Evolutionary conservation across 139 green algal genomes (phyloP).

Genomic region (Nannochloris sp.): DNA sequence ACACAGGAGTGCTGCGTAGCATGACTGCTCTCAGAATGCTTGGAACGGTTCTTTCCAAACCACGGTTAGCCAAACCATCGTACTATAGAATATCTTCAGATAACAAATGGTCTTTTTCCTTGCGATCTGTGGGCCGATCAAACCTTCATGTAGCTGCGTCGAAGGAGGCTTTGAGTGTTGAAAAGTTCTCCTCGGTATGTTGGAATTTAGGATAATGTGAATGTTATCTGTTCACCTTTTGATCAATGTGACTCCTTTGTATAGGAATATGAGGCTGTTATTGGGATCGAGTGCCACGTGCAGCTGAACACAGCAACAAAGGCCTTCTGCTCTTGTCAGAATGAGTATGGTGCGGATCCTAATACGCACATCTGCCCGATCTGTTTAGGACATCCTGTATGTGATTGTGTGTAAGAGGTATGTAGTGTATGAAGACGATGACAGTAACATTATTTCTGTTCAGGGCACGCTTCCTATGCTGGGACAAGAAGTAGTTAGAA

Average conservation of each 20-base stretch:
- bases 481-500: slow-evolving; percentile 60
- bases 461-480: slow-evolving; percentile 82
- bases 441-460: neutral
- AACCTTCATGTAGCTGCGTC: no score
- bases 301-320: slow-evolving; percentile 92
- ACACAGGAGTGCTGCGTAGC: no score
- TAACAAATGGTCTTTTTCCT: no score
- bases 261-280: slow-evolving; percentile 76
- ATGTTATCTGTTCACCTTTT: neutral
- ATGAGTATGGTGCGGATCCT: slow-evolving; percentile 73
- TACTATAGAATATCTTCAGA: no score
- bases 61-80: no score
- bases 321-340: slow-evolving; percentile 87
- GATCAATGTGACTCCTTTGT: neutral
- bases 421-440: neutral
- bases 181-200: no score
- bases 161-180: no score
- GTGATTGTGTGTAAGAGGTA: slow-evolving; percentile 3
- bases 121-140: no score
- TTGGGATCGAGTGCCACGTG: slow-evolving; percentile 97
- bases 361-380: slow-evolving; percentile 92
- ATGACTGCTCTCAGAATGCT: no score
- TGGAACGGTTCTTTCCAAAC: no score
- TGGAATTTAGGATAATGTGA: no score
- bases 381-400: slow-evolving; percentile 87